Conservation (phyloP, 768 basidiomycete genomes). For the Suillus decipiens region DNA sequence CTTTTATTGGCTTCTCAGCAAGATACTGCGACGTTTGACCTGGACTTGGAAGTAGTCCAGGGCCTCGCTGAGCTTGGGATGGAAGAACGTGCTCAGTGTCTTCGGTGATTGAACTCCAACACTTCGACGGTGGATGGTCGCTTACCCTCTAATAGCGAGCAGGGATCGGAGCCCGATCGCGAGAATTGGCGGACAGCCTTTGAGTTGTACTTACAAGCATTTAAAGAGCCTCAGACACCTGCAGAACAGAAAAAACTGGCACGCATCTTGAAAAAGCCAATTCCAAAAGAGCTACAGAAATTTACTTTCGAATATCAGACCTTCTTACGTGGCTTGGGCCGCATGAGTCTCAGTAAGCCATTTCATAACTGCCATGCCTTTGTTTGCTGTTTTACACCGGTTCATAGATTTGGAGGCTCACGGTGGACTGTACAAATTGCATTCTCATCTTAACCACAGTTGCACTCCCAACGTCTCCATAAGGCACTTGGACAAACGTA, state of each 20-base stretch:
- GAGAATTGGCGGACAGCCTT: slow-evolving; percentile 69
- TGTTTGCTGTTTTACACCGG: slow-evolving; percentile 11
- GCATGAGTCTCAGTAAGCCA: slow-evolving; percentile 77
- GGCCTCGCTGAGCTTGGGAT: slow-evolving; percentile 75
- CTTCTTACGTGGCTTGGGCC: slow-evolving; percentile 71
- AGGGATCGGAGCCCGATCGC: slow-evolving; percentile 56
- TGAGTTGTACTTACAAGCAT: slow-evolving; percentile 57
- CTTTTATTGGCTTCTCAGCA: slow-evolving; percentile 57
- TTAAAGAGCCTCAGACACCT: slow-evolving; percentile 55
- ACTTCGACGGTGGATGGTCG: not conserved
- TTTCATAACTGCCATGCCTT: slow-evolving; percentile 2
- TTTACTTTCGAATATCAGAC: slow-evolving; percentile 76
- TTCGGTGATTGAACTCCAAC: slow-evolving; percentile 15
- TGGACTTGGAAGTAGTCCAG: slow-evolving; percentile 57
- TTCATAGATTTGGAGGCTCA: slow-evolving; percentile 75
- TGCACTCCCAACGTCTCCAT: slow-evolving; percentile 81
- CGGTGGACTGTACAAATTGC: slow-evolving; percentile 82
- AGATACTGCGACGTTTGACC: slow-evolving; percentile 35
- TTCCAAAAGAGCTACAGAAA: slow-evolving; percentile 48
- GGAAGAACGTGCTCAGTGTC: slow-evolving; percentile 58
- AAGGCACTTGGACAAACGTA: slow-evolving; percentile 71
- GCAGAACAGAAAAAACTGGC: slow-evolving; percentile 60
- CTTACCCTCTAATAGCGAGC: slow-evolving; percentile 26
- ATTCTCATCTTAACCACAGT: slow-evolving; percentile 86
- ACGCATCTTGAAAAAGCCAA: slow-evolving; percentile 50